These are phyloP conservation scores for Cenchrus americanus DNA, from an alignment of 176 grass and related monocot genomes.

Conservation along the genomic window DNA sequence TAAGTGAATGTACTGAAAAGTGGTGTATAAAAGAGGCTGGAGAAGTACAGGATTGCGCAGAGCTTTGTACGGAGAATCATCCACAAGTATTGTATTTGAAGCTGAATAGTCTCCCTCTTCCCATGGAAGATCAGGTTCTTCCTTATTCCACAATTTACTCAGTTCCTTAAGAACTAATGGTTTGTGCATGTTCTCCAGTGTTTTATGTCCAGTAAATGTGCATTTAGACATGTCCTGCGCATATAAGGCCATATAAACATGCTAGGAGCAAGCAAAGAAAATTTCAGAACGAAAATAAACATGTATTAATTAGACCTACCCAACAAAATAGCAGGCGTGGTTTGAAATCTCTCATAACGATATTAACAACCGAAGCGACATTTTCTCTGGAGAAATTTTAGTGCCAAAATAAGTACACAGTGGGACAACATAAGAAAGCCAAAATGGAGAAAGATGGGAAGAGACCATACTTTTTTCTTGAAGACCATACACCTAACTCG, in stretches of 20 bases:
- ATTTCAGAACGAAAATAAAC: conserved; percentile 8
- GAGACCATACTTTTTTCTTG: conserved; percentile 64
- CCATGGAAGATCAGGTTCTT: conserved; percentile 83
- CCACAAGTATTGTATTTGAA: conserved; percentile 82
- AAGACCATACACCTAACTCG: conserved; percentile 80
- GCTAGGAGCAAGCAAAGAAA: conserved; percentile 37
- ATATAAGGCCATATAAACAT: conserved; percentile 41
- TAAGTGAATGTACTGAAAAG: background rate
- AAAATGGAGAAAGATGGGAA: conserved; percentile 29
- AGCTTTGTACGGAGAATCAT: conserved; percentile 94
- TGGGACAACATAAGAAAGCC: conserved; percentile 34
- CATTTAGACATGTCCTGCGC: conserved; percentile 78
- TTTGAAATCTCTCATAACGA: conserved; percentile 66
- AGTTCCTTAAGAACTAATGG: conserved; percentile 83
- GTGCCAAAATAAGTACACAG: conserved; percentile 41
- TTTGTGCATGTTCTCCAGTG: conserved; percentile 70
- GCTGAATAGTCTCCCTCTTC: conserved; percentile 62
- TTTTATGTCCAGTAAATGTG: conserved; percentile 72
- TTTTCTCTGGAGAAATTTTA: conserved; percentile 65
- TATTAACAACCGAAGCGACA: conserved; percentile 55
- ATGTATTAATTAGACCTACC: conserved; percentile 51
- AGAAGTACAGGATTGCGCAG: conserved; percentile 77
- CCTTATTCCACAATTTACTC: conserved; percentile 81
- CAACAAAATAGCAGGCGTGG: conserved; percentile 76
- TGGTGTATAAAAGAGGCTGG: conserved; percentile 20